Evolutionary conservation across 2,329 filamentous ascomycete species (phyloP), one percentile per base, ranked within the genome.

Genomic region (Nannizziopsis arthrosporioides): DNA sequence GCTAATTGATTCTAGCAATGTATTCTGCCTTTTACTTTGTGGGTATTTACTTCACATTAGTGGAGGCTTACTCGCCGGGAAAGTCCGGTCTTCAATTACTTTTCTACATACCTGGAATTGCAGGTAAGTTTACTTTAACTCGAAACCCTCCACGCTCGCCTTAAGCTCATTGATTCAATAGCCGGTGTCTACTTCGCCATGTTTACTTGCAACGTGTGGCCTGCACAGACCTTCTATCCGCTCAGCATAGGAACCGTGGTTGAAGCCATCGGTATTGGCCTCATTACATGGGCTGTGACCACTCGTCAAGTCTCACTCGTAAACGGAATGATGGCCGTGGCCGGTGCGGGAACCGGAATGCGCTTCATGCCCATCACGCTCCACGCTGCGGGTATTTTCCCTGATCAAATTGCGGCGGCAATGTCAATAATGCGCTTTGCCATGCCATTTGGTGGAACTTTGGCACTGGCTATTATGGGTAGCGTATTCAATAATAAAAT

Each of bases 391-490:
- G 81, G 76, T 0, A 73, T 79, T 50, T 82, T 80, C 62, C 77
- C 75, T 0, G 61, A 70, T 3, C 64, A 73, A 22, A 74, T 82
- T 10, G 73, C 80, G 0, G 68, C 74, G 0, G 75, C 82, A 2
- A 73, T 81, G 48, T 77, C 74, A 0, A 59, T 84, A 8, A 72
- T 81, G 61, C 69, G 73, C 0, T 76, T 84, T 46, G 72, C 78
- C 2, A 50, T 76, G 12, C 77, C 78, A 0, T 74, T 85, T 18
- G 81, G 82, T 2, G 80, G 81, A 10, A 82, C 80, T 0, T 62
- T 84, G 2, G 75, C 75, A 0, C 68, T 84, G 40, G 81, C 80
- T 0, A 72, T 84, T 56, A 84, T 84, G 81, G 74, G 78, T 11
- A 73, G 75, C 7, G 79, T 84, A 1, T 84, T 84, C 61, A 82